phyloP scores from a whole-genome alignment of 2,329 filamentous ascomycete species.

The Paraconiothyrium sp. region DNA sequence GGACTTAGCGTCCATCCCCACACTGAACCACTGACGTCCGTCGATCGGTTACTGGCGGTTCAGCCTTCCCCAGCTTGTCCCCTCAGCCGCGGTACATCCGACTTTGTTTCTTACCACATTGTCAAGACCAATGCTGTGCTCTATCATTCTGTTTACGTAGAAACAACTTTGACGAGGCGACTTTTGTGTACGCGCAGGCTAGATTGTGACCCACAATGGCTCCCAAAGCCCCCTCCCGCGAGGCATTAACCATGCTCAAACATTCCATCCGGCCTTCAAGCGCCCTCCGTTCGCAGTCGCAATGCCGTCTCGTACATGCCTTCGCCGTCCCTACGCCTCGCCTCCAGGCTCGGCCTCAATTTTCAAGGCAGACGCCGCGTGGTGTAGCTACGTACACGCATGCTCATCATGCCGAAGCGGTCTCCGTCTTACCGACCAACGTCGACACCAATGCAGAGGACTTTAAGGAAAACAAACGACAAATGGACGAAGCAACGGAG shows the following conservation, averaged over 20 bases:
- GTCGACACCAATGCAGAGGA: conserved; percentile 81
- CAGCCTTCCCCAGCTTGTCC: conserved; percentile 28
- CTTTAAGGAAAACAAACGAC: conserved; percentile 80
- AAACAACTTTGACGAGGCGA: not conserved
- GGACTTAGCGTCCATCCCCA: conserved; percentile 23
- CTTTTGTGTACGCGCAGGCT: not conserved
- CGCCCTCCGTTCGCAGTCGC: conserved; percentile 32
- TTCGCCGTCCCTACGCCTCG: conserved; percentile 27
- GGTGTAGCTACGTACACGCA: conserved; percentile 80
- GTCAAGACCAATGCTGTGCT: conserved; percentile 4
- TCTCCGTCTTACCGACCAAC: conserved; percentile 79
- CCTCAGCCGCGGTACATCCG: conserved; percentile 26
- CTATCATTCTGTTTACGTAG: not conserved
- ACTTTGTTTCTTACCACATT: conserved; percentile 6
- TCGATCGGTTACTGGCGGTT: conserved; percentile 39
- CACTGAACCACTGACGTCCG: conserved; percentile 18
- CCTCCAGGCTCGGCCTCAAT: conserved; percentile 25
- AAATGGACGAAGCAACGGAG: conserved; percentile 78
- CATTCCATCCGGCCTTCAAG: conserved; percentile 40
- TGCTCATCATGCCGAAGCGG: conserved; percentile 80
- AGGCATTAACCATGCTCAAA: conserved; percentile 45
- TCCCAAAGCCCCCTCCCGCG: conserved; percentile 45
- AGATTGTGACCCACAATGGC: conserved; percentile 33
- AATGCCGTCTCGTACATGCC: conserved; percentile 33
- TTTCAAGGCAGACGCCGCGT: conserved; percentile 25